A percentile compares a stretch with the other conserved stretches of the same genome.
Evolutionary conservation across 2,329 filamentous ascomycete species (phyloP).

Genomic region (Aspergillus sp.): DNA sequence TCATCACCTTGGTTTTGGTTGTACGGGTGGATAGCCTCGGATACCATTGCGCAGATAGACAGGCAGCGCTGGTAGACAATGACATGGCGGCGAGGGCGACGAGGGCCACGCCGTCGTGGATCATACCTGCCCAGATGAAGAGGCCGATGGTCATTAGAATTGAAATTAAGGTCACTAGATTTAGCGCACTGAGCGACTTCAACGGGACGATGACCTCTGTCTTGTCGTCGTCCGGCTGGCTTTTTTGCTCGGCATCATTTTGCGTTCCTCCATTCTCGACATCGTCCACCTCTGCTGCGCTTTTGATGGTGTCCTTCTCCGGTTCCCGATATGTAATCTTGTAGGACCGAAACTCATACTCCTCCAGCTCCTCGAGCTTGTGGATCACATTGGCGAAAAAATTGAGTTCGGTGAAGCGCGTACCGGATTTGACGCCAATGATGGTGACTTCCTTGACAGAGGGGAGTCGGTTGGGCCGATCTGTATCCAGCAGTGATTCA

Average conservation of each 20-base stretch:
- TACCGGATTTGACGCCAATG: conserved; percentile 60
- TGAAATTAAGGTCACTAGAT: conserved; percentile 58
- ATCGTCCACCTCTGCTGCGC: neutral
- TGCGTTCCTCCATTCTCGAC: neutral
- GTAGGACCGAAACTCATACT: conserved; percentile 15
- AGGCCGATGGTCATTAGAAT: conserved; percentile 37
- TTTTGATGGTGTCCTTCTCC: neutral
- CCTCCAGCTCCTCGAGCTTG: conserved; percentile 30
- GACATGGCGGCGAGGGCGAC: conserved; percentile 58
- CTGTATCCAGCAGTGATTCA: conserved; percentile 60
- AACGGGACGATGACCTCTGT: conserved; percentile 12
- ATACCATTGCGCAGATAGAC: conserved; percentile 61
- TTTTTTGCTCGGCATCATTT: neutral
- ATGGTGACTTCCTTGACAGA: conserved; percentile 55
- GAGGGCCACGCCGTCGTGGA: conserved; percentile 55
- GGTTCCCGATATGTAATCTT: conserved; percentile 2
- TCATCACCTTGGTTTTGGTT: conserved; percentile 52
- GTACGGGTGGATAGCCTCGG: conserved; percentile 57
- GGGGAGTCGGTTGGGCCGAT: conserved; percentile 58
- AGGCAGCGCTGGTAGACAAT: conserved; percentile 56
- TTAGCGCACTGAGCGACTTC: conserved; percentile 55
- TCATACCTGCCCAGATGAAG: conserved; percentile 29
- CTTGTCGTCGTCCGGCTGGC: neutral
- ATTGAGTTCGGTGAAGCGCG: conserved; percentile 57
- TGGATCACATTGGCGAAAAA: conserved; percentile 66